Evolutionary conservation across 2,329 filamentous ascomycete genomes (phyloP).

Genomic region (Ophiognomonia clavigignenti-juglandacearum): DNA sequence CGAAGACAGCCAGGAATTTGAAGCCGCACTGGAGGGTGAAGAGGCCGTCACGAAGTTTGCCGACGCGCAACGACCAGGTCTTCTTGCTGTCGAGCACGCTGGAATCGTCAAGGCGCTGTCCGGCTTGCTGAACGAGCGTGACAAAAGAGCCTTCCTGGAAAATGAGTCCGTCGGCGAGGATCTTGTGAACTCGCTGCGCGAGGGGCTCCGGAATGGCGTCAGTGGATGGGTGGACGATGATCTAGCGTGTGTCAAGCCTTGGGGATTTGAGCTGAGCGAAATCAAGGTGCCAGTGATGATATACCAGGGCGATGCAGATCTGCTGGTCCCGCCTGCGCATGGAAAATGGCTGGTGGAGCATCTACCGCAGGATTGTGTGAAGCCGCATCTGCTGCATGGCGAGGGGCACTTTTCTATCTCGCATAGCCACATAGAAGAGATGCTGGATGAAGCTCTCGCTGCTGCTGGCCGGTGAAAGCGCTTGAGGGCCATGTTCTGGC

Average conservation of each 20-base stretch:
- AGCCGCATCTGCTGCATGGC: conserved; percentile 18
- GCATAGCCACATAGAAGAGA: background rate
- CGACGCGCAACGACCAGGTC: background rate
- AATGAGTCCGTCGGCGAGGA: conserved; percentile 1
- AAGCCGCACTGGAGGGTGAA: conserved; percentile 5
- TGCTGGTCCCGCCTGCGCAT: conserved; percentile 21
- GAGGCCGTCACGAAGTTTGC: conserved; percentile 1
- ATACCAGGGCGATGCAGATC: conserved; percentile 21
- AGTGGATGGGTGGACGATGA: conserved; percentile 24
- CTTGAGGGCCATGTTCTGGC: too few species aligned
- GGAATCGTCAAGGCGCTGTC: conserved; percentile 5
- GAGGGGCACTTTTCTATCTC: conserved; percentile 19
- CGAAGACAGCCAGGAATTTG: conserved; percentile 6
- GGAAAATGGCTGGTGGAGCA: conserved; percentile 21
- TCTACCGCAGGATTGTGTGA: conserved; percentile 17
- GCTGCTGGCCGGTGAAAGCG: background rate
- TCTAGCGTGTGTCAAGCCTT: conserved; percentile 18
- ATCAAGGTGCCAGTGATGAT: conserved; percentile 20
- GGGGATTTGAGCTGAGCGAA: conserved; percentile 22
- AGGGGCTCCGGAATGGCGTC: conserved; percentile 15
- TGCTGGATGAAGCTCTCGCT: conserved; percentile 10
- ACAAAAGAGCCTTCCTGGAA: conserved; percentile 8
- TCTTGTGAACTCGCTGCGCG: conserved; percentile 3
- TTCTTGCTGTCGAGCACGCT: conserved; percentile 1
- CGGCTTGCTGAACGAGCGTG: conserved; percentile 6